Base-by-base conservation (phyloP, 2,329 filamentous ascomycete genomes). In the Didymella keratinophila region DNA sequence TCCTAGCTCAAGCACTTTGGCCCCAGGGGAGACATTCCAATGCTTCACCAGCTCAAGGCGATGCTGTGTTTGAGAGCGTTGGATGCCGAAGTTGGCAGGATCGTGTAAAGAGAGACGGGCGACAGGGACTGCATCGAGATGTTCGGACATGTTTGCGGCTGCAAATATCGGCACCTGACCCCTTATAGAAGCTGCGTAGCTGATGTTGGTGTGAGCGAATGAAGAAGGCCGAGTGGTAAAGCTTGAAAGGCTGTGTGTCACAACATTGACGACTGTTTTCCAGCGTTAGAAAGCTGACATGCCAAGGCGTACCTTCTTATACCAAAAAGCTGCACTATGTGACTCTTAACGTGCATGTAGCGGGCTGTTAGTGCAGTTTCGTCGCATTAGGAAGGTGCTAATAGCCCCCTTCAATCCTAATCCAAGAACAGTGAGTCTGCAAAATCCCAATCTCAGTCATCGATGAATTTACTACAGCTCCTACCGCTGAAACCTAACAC, bases 1-100 rank as follows among this genome's bases (percentile, higher is more conserved):
- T 48, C 85, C 85, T 36, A 88, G 70, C 67, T 87, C 86, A 1
- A 88, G 78, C 7, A 87, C 69, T 3, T 76, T 78, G 27, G 76
- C 75, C 58, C 80, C 79, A 25, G 37, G 28, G 16, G 42, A 34
- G 14, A 73, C 64, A 11, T 57, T 55, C 63, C 62, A 73, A 41
- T 66, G 53, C 28, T 64, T 52, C 16, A 72, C 41, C 21, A 74
- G 61, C 10, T n/a, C 46, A 9, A 70, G 21, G 49, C 70, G 69
- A 39, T 72, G 69, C 21, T 41, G 34, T 3, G 68, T 69, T 63
- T 72, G 69, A 16, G 62, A 56, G 45, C 55, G 39, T 34, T 69
- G 65, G 41, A 69, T 65, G 52, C 16, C 41, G 47, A 68, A 65
- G 49, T 60, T 44, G 30, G 34, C 34, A 30, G 60, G 58, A 28